Conservation (phyloP, 306 rosid species). For the Glycine latifolia region DNA sequence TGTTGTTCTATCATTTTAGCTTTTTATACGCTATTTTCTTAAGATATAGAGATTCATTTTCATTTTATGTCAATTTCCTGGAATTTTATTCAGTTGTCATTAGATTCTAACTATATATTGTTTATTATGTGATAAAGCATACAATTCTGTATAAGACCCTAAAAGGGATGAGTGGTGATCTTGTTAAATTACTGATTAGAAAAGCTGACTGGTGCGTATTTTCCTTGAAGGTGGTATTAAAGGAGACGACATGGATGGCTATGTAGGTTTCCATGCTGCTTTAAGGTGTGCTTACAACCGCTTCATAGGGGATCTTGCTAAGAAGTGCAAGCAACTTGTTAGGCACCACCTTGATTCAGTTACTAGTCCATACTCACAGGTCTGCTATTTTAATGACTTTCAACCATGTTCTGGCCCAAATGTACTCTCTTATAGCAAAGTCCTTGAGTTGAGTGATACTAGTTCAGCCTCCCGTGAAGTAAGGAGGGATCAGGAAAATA, state of each 20-base stretch:
- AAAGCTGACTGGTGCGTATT: constrained; percentile 43
- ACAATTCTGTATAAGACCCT: constrained; percentile 7
- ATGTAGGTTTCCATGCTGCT: constrained; percentile 94
- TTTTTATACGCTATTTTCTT: background rate
- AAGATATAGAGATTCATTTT: background rate
- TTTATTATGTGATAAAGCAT: constrained; percentile 27
- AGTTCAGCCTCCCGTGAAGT: constrained; percentile 46
- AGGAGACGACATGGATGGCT: constrained; percentile 82
- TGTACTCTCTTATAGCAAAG: constrained; percentile 1
- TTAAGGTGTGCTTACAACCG: constrained; percentile 77
- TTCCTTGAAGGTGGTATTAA: constrained; percentile 71
- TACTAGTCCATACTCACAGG: constrained; percentile 96
- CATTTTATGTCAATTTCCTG: constrained; percentile 2
- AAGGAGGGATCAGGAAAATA: constrained; percentile 78
- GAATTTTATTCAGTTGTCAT: too few relatives aligned
- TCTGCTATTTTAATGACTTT: constrained; percentile 70
- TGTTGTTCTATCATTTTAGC: background rate
- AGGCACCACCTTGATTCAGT: constrained; percentile 93
- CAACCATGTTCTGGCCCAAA: too few relatives aligned
- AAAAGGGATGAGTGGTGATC: background rate
- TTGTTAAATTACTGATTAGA: constrained; percentile 32
- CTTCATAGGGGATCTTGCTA: constrained; percentile 79
- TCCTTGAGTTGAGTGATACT: constrained; percentile 74
- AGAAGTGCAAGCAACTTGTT: constrained; percentile 87
- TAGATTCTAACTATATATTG: background rate